Percentiles rank a stretch among this genome's conserved stretches.
Evolutionary conservation across 208 protist genomes (phyloP).

Genomic region (Acanthamoeba healyi): DNA sequence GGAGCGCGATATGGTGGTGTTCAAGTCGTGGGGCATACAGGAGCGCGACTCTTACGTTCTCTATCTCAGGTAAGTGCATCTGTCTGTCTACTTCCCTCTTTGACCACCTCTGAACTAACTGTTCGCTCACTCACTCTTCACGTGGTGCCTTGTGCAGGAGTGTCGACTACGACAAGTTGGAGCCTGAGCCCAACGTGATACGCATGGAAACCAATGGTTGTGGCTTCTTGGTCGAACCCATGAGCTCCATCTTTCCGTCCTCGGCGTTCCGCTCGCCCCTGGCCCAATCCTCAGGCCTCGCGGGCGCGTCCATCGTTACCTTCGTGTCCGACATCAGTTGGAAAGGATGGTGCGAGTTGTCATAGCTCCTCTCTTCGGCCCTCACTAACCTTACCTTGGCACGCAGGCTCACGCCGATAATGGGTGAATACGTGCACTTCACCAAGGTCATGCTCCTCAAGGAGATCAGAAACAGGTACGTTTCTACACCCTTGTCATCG

Average conservation of each 20-base stretch:
- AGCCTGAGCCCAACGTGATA: not conserved
- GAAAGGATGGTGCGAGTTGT: slow-evolving; percentile 68
- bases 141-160: not conserved
- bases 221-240: slow-evolving; percentile 66
- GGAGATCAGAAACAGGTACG: slow-evolving; percentile 22
- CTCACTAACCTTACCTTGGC: not conserved
- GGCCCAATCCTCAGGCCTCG: not conserved
- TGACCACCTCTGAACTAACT: not conserved
- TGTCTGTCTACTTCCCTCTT: not conserved
- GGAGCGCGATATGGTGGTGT: slow-evolving; percentile 39
- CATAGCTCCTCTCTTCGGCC: not conserved
- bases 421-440: slow-evolving; percentile 59
- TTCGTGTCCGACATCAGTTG: slow-evolving; percentile 65
- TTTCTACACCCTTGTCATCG: not conserved
- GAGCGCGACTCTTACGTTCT: slow-evolving; percentile 2
- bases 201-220: slow-evolving; percentile 65
- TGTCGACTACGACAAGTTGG: slow-evolving; percentile 31
- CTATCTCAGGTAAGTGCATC: not conserved
- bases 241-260: not conserved
- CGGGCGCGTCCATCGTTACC: slow-evolving; percentile 12
- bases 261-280: not conserved
- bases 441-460: slow-evolving; percentile 55
- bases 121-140: too few species aligned
- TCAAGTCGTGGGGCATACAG: slow-evolving; percentile 37
- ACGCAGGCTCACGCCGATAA: slow-evolving; percentile 59